A percentile compares a stretch with the other conserved stretches of the same genome.
Conservation (phyloP, 805 yeast genomes). For the Barnettozyma salicaria region DNA sequence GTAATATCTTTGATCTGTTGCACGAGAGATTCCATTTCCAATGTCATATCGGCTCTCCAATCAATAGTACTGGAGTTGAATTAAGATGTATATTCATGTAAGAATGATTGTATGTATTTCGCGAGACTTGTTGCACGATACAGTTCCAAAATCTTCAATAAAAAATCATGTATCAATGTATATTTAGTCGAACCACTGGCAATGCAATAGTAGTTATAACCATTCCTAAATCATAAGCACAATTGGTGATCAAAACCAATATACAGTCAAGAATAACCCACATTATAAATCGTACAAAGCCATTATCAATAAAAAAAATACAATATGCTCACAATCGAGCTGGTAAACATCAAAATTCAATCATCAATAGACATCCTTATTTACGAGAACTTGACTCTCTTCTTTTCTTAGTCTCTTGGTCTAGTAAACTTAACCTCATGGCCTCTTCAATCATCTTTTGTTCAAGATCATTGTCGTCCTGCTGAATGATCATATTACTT, state of each 20-base stretch:
- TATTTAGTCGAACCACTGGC: no score
- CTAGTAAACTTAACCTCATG: constrained; percentile 62
- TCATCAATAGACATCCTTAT: background rate
- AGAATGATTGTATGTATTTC: no score
- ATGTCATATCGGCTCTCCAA: background rate
- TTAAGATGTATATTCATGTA: background rate
- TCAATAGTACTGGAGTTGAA: background rate
- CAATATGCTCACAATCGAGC: no score
- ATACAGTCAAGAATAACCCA: no score
- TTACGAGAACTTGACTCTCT: constrained; percentile 23
- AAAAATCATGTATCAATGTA: no score
- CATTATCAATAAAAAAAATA: no score
- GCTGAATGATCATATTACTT: constrained; percentile 58
- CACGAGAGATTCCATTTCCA: background rate
- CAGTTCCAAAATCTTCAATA: no score
- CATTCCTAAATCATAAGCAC: no score
- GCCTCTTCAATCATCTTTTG: constrained; percentile 85
- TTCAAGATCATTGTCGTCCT: constrained; percentile 43
- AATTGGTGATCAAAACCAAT: no score
- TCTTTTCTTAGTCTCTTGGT: constrained; percentile 52
- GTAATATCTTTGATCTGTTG: constrained; percentile 4
- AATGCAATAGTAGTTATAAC: no score
- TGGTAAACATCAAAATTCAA: background rate
- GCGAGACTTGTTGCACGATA: no score
- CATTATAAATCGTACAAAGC: no score